These are phyloP conservation scores for Arthrocladium fulminans DNA, from an alignment of 2,329 filamentous ascomycete genomes.

Conservation along the genomic window DNA sequence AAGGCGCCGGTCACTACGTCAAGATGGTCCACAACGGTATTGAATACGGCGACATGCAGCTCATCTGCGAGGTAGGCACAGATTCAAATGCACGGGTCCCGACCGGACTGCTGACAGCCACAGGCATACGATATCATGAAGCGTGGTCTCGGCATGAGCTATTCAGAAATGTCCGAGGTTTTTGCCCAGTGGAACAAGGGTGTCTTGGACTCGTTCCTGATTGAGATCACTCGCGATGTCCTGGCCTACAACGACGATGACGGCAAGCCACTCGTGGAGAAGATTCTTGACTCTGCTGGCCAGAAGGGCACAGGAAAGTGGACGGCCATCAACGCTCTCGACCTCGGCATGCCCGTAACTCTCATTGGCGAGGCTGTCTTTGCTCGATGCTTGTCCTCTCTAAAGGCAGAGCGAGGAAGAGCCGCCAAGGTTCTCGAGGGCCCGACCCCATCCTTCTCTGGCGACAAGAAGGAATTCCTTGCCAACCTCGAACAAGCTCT, in stretches of 20 bases:
- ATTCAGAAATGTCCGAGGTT: slow-evolving; percentile 94
- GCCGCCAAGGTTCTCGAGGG: slow-evolving; percentile 73
- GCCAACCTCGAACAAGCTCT: slow-evolving; percentile 97
- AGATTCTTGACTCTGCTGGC: slow-evolving; percentile 96
- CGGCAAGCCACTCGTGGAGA: slow-evolving; percentile 83
- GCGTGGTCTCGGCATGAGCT: slow-evolving; percentile 78
- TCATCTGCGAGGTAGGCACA: slow-evolving; percentile 82
- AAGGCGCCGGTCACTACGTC: slow-evolving; percentile 99
- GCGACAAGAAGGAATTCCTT: slow-evolving; percentile 87
- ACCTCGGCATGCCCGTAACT: slow-evolving; percentile 97
- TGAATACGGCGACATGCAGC: slow-evolving; percentile 99
- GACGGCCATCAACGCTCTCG: slow-evolving; percentile 98
- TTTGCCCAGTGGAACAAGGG: slow-evolving; percentile 97
- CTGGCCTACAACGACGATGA: slow-evolving; percentile 98
- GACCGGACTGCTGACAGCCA: slow-evolving; percentile 15
- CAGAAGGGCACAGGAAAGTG: slow-evolving; percentile 99
- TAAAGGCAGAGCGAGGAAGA: slow-evolving; percentile 85
- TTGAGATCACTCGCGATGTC: slow-evolving; percentile 98
- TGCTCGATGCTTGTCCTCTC: slow-evolving; percentile 80
- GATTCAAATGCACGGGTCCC: background rate
- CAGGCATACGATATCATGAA: slow-evolving; percentile 99
- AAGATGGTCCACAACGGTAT: slow-evolving; percentile 99
- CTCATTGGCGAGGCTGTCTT: slow-evolving; percentile 96
- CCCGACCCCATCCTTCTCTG: slow-evolving; percentile 70
- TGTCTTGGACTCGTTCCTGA: slow-evolving; percentile 96